Conservation (phyloP, 768 basidiomycete genomes). For the Agrocybe pediades region DNA sequence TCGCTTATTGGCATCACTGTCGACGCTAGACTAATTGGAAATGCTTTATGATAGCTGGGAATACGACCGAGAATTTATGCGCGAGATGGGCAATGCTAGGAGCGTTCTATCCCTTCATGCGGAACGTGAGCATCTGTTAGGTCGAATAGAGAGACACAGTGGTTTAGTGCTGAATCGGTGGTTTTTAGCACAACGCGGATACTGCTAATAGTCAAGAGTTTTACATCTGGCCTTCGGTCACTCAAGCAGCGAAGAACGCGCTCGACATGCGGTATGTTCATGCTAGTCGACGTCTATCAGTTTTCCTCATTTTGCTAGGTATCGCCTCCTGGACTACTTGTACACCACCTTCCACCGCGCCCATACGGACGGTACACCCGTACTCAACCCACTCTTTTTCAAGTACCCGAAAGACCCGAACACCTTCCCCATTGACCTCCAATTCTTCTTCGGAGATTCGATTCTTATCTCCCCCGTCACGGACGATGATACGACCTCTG, state of each 20-base stretch:
- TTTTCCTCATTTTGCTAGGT: slow-evolving; percentile 33
- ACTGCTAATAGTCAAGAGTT: slow-evolving; percentile 63
- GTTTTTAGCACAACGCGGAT: slow-evolving; percentile 53
- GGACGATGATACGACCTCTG: slow-evolving; percentile 57
- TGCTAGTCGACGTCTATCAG: neutral
- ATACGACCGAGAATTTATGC: slow-evolving; percentile 70
- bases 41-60: slow-evolving; percentile 36
- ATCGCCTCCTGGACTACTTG: slow-evolving; percentile 70
- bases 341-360: slow-evolving; percentile 72
- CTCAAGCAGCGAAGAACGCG: slow-evolving; percentile 59
- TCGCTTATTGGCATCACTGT: neutral
- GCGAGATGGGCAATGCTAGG: slow-evolving; percentile 79
- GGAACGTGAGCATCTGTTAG: slow-evolving; percentile 52
- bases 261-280: slow-evolving; percentile 57
- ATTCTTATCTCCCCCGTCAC: slow-evolving; percentile 73
- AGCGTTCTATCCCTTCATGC: slow-evolving; percentile 80
- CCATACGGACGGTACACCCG: slow-evolving; percentile 58
- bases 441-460: slow-evolving; percentile 70
- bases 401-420: slow-evolving; percentile 63
- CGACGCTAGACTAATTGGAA: neutral
- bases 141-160: neutral
- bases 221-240: slow-evolving; percentile 61
- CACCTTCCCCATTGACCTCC: slow-evolving; percentile 63
- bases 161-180: neutral
- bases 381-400: slow-evolving; percentile 67